Conservation (phyloP, 139 green algal genomes). For the Chlamydomonas schloesseri region DNA sequence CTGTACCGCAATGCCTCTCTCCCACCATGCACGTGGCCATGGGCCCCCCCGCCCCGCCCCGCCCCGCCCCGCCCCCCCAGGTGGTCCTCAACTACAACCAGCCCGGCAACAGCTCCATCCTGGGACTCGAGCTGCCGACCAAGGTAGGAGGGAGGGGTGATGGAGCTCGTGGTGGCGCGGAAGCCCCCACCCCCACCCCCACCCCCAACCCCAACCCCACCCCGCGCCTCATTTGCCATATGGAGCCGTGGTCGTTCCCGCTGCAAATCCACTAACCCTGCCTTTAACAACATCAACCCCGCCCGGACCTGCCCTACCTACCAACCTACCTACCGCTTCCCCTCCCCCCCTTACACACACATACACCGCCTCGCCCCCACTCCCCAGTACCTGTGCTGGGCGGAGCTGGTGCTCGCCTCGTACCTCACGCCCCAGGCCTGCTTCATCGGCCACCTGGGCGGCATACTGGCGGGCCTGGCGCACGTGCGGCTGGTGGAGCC, state of each 20-base stretch:
- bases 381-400: conserved; percentile 70
- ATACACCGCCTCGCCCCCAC: background rate
- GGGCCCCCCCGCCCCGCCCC: too few relatives aligned
- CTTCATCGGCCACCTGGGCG: conserved; percentile 82
- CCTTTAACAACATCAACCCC: too few relatives aligned
- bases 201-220: too few relatives aligned
- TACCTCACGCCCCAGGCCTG: conserved; percentile 71
- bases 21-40: too few relatives aligned
- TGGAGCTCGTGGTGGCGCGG: too few relatives aligned
- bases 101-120: conserved; percentile 56
- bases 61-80: background rate
- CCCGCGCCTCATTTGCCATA: too few relatives aligned
- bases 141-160: conserved; percentile 60
- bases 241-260: too few relatives aligned
- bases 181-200: too few relatives aligned
- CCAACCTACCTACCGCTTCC: too few relatives aligned
- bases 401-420: conserved; percentile 70
- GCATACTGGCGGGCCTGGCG: conserved; percentile 80
- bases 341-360: background rate
- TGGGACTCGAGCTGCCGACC: conserved; percentile 74
- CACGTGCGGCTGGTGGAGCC: conserved; percentile 40
- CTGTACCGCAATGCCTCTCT: too few relatives aligned
- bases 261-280: too few relatives aligned
- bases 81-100: conserved; percentile 69
- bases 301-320: too few relatives aligned